A percentile compares a stretch with the other conserved stretches of the same genome.
Evolutionary conservation across 345 rosid species (phyloP).

Genomic region (Salix dunnii): DNA sequence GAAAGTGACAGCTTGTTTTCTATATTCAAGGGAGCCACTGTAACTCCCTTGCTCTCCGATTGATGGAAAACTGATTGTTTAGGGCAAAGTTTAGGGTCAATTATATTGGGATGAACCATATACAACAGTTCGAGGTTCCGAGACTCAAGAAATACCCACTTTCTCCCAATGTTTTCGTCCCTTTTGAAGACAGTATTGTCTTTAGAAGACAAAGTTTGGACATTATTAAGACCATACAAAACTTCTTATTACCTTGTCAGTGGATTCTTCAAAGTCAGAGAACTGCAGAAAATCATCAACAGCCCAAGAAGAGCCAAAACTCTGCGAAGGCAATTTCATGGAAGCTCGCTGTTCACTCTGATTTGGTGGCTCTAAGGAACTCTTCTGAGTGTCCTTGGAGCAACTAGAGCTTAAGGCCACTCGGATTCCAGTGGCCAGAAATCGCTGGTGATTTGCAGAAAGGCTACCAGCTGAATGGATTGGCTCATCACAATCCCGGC

Average conservation of each 20-base stretch:
- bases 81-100: background rate
- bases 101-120: background rate
- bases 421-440: conserved; percentile 84
- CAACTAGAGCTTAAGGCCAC: conserved; percentile 73
- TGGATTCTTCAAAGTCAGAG: conserved; percentile 53
- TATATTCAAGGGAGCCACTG: background rate
- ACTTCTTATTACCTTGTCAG: conserved; percentile 54
- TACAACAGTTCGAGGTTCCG: background rate
- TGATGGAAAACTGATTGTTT: background rate
- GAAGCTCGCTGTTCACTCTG: conserved; percentile 41
- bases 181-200: no score
- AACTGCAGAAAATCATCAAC: conserved; percentile 72
- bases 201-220: background rate
- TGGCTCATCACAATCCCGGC: conserved; percentile 79
- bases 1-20: background rate
- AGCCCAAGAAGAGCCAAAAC: conserved; percentile 55
- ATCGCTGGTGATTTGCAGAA: conserved; percentile 85
- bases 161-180: background rate
- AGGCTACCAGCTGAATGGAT: conserved; percentile 72
- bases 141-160: no score
- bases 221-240: background rate
- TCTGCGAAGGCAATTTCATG: conserved; percentile 36
- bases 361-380: conserved; percentile 58
- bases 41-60: background rate
- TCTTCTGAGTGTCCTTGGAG: conserved; percentile 40